These are phyloP conservation scores for Puccinia triticina DNA, from an alignment of 1,284 basidiomycete species.

Conservation along the genomic window DNA sequence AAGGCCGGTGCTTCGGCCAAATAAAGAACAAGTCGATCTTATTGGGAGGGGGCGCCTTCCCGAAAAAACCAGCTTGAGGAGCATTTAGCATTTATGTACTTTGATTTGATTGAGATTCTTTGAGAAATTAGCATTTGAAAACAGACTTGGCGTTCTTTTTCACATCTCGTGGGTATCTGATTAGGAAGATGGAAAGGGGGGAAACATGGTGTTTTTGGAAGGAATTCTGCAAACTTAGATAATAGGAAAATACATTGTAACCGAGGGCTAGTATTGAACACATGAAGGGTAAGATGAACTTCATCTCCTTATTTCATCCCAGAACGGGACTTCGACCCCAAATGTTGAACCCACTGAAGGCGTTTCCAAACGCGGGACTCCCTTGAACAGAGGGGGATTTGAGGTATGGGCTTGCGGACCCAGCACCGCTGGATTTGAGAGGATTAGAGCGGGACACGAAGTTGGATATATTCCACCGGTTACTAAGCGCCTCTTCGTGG, in stretches of 20 bases:
- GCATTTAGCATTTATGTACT: no score
- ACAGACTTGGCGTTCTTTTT: not conserved
- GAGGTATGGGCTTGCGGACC: not conserved
- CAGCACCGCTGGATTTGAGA: not conserved
- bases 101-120: no score
- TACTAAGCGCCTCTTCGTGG: not conserved
- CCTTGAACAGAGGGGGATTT: not conserved
- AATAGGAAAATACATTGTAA: not conserved
- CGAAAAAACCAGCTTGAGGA: no score
- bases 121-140: no score
- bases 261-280: not conserved
- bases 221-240: not conserved
- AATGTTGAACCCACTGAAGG: conserved; percentile 26
- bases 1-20: no score
- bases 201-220: not conserved
- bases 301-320: not conserved
- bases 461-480: conserved; percentile 32
- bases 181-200: not conserved
- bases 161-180: not conserved
- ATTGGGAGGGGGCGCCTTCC: no score
- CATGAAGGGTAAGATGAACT: not conserved
- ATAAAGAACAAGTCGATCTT: no score
- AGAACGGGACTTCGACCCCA: conserved; percentile 33
- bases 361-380: not conserved
- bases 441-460: conserved; percentile 12